Evolutionary conservation across 163 green algal genomes (phyloP), one percentile per base, ranked within the genome.

Genomic region (Coccomyxa subellipsoidea): DNA sequence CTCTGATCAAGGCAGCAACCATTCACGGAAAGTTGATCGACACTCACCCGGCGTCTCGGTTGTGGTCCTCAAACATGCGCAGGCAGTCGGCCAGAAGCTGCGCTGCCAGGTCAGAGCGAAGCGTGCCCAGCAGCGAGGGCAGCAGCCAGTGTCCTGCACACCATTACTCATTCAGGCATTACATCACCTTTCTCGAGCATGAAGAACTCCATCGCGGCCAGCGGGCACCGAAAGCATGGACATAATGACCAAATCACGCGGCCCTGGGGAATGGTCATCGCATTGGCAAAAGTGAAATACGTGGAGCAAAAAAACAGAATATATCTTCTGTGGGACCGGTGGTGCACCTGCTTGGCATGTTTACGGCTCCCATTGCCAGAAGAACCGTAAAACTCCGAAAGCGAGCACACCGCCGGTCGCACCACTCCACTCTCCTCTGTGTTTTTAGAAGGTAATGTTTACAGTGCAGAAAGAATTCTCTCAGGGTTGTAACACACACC

Each of bases 101-200:
- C 4, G 32, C 71, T 9, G 69, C 37, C 34, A 31, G 15, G 29
- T 71, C 31, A 12, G 15, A 5, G 35, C 81, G 36, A 34, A 76
- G 40, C 35, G 71, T 54, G 3, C 81, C 79, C 31, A 93, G 79
- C 76, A 94, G 59, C 2, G 86, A 54, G 2, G 93, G 92, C 80
- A 96, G 84, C 71, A 92, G 80, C 82, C 91, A 88, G 77, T 97
- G 93, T 38, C 86, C 87, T 87, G 84, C 82, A 76, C 18, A 36
- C 4, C 5, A 18, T n/a, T n/a, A n/a, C n/a, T n/a, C n/a, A n/a
- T n/a, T n/a, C n/a, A n/a, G n/a, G n/a, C n/a, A n/a, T n/a, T n/a
- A n/a, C n/a, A n/a, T n/a, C n/a, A n/a, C n/a, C n/a, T n/a, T n/a
- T n/a, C n/a, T n/a, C n/a, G n/a, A n/a, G n/a, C n/a, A n/a, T n/a